Evolutionary conservation across 2,329 filamentous ascomycete genomes (phyloP).

Genomic region (Fusarium sacchari): DNA sequence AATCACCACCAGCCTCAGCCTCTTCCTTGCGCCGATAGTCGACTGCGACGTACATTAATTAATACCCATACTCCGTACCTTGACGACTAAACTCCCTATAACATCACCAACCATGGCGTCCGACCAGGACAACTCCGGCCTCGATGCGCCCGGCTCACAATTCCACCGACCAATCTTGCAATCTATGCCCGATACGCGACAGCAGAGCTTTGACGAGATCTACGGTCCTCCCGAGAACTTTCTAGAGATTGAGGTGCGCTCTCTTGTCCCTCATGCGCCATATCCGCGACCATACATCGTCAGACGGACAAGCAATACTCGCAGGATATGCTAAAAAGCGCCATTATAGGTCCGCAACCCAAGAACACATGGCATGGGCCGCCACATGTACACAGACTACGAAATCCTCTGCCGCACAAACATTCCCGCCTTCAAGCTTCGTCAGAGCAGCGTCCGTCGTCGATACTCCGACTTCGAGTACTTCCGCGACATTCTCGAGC

Average conservation of each 20-base stretch:
- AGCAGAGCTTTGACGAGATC: conserved; percentile 98
- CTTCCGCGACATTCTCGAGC: conserved; percentile 97
- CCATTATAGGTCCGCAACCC: conserved; percentile 83
- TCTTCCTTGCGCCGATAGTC: background rate
- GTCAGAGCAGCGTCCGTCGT: conserved; percentile 85
- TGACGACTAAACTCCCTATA: background rate
- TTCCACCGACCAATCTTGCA: conserved; percentile 67
- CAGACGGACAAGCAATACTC: background rate
- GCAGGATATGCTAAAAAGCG: conserved; percentile 16
- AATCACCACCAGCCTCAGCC: conserved; percentile 13
- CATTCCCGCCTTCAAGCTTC: conserved; percentile 98
- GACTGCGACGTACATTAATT: background rate
- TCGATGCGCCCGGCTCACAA: conserved; percentile 47
- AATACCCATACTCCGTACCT: background rate
- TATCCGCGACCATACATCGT: background rate
- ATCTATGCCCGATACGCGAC: conserved; percentile 77
- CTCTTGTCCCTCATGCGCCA: background rate
- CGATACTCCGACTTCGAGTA: conserved; percentile 99
- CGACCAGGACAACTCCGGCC: conserved; percentile 49
- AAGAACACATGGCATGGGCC: conserved; percentile 91
- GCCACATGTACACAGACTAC: conserved; percentile 98
- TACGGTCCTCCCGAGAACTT: conserved; percentile 99
- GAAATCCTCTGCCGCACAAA: conserved; percentile 98
- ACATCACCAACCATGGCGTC: conserved; percentile 57
- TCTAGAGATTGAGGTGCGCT: conserved; percentile 88